These are phyloP conservation scores for Alternaria hordeiaustralica DNA, from an alignment of 2,329 filamentous ascomycete genomes.

Conservation along the genomic window DNA sequence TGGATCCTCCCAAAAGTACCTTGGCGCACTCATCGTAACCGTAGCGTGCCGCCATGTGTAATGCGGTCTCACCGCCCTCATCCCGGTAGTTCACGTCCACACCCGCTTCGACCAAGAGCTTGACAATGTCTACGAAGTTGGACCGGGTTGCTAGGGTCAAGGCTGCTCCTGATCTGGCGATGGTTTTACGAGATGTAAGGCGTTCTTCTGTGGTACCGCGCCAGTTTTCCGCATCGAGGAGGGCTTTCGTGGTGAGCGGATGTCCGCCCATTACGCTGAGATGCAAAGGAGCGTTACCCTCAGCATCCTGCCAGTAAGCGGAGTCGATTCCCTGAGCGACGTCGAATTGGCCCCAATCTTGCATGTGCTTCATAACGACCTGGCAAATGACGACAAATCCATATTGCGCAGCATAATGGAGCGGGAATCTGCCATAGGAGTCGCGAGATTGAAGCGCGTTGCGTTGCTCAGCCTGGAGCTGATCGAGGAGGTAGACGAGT, in stretches of 20 bases:
- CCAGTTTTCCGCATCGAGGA: slow-evolving; percentile 83
- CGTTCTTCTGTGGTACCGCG: slow-evolving; percentile 68
- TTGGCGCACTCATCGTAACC: slow-evolving; percentile 82
- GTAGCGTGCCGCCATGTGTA: slow-evolving; percentile 90
- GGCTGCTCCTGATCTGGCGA: slow-evolving; percentile 85
- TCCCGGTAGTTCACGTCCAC: slow-evolving; percentile 95
- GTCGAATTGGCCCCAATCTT: slow-evolving; percentile 86
- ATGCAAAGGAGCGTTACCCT: slow-evolving; percentile 90
- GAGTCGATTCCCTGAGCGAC: slow-evolving; percentile 86
- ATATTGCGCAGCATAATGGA: slow-evolving; percentile 95
- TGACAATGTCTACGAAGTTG: slow-evolving; percentile 83
- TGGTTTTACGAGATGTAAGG: slow-evolving; percentile 68
- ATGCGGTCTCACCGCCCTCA: slow-evolving; percentile 84
- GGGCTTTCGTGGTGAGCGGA: slow-evolving; percentile 78
- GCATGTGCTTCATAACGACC: slow-evolving; percentile 85
- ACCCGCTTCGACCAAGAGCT: slow-evolving; percentile 85
- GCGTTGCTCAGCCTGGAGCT: slow-evolving; percentile 71
- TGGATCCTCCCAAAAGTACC: slow-evolving; percentile 73
- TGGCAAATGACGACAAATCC: slow-evolving; percentile 92
- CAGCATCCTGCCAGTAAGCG: slow-evolving; percentile 86
- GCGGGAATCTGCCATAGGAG: slow-evolving; percentile 79
- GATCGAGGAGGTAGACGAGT: slow-evolving; percentile 68
- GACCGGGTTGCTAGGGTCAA: slow-evolving; percentile 86
- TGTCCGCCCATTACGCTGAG: slow-evolving; percentile 92
- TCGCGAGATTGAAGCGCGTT: slow-evolving; percentile 72